Evolutionary conservation across 805 yeast genomes (phyloP), one percentile per base, ranked within the genome.

Genomic region (Wickerhamiella musiphila): DNA sequence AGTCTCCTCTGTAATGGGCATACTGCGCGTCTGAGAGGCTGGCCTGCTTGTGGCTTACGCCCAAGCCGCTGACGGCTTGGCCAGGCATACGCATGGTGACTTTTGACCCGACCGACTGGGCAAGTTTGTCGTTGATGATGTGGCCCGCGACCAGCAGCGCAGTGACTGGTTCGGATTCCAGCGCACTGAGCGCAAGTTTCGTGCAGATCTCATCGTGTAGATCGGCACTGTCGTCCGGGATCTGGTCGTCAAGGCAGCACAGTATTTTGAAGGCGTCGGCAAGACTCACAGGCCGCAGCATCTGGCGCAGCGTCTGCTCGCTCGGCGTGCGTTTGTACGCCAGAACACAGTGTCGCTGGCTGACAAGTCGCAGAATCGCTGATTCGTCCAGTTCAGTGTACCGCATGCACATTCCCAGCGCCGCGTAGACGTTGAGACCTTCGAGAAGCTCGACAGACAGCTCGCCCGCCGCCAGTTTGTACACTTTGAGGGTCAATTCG

Each of bases 391-490:
- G n/a, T n/a, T n/a, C n/a, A n/a, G 78, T 81, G 52, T 73, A 84
- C 46, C 68, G 69, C n/a, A 83, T 43, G 13, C 61, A 48, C 33
- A 78, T 41, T 1, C 72, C 69, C 20, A 84, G 58, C 16, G 66
- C 60, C 20, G 74, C 58, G 36, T 66, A 61, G 92, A 94, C 78
- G 11, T 75, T 65, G 18, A 78, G n/a, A n/a, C n/a, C n/a, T n/a
- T n/a, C n/a, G n/a, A n/a, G n/a, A n/a, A n/a, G n/a, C n/a, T n/a
- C n/a, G n/a, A n/a, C n/a, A n/a, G n/a, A n/a, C n/a, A n/a, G n/a
- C 23, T 56, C 47, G 7, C 61, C 54, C 15, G 77, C 58, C 12
- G 84, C 56, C 4, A 84, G 52, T 38, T 69, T 68, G 51, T 74
- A 78, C 1, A 81, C 61, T 41, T 72, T 69, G 11, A 68, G 47